A percentile compares a stretch with the other conserved stretches of the same genome.
phyloP scores from a whole-genome alignment of 1,139 yeast genomes.

The Candida glucosophila region DNA sequence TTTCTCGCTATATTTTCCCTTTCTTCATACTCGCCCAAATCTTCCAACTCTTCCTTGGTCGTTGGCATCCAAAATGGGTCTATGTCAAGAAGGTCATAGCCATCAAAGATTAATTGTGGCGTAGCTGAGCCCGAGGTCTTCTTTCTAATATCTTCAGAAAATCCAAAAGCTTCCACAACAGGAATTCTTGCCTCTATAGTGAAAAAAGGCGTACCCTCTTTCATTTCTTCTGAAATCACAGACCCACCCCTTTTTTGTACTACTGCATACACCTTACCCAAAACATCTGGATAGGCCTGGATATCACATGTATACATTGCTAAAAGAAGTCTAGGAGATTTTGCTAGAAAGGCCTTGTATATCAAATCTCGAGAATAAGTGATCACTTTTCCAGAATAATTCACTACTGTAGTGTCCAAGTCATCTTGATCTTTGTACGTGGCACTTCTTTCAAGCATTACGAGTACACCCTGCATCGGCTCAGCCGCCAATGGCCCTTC shows the following conservation, averaged over 20 bases:
- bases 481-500: constrained; percentile 90
- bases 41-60: constrained; percentile 92
- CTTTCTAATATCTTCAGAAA: constrained; percentile 89
- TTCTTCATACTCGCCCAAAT: constrained; percentile 87
- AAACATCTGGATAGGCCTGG: constrained; percentile 88
- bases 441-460: constrained; percentile 28
- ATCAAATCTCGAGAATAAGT: constrained; percentile 68
- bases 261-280: constrained; percentile 93
- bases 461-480: constrained; percentile 74
- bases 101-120: constrained; percentile 88
- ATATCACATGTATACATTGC: constrained; percentile 94
- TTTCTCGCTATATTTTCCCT: constrained; percentile 81
- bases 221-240: constrained; percentile 86
- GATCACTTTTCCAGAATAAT: constrained; percentile 62
- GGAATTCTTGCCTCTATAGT: constrained; percentile 81
- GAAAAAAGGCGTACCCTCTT: constrained; percentile 96
- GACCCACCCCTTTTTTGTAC: constrained; percentile 83
- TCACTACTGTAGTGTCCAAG: constrained; percentile 21
- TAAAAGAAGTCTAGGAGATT: constrained; percentile 83
- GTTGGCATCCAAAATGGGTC: constrained; percentile 99
- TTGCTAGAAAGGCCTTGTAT: constrained; percentile 58
- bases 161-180: constrained; percentile 94
- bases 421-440: constrained; percentile 21
- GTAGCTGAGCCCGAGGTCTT: constrained; percentile 95
- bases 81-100: constrained; percentile 75